Evolutionary conservation across 495 filamentous ascomycete species (phyloP).

Genomic region (Talaromyces nanjingensis): DNA sequence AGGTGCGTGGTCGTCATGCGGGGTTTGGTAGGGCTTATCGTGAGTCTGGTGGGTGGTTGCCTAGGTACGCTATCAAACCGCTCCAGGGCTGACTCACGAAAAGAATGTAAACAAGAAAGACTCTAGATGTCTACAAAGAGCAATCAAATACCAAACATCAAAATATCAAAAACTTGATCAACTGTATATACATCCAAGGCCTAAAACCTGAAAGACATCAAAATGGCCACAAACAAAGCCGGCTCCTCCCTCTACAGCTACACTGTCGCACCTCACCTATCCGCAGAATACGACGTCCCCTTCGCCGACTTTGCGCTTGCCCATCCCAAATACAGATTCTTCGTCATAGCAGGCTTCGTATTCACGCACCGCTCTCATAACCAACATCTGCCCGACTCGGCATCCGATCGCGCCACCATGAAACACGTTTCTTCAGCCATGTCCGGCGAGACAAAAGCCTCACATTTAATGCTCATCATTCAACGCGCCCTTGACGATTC

Average conservation of each 20-base stretch:
- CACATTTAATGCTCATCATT: slow-evolving; percentile 41
- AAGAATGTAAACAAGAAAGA: too few relatives aligned
- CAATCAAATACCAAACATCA: too few relatives aligned
- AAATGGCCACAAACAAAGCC: slow-evolving; percentile 8
- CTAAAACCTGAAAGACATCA: not conserved
- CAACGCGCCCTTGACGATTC: slow-evolving; percentile 40
- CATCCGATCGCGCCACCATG: not conserved
- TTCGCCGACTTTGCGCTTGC: slow-evolving; percentile 24
- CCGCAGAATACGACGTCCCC: slow-evolving; percentile 25
- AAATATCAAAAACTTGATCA: too few relatives aligned
- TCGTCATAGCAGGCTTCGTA: slow-evolving; percentile 35
- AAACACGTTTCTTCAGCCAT: not conserved
- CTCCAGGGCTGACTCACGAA: too few relatives aligned
- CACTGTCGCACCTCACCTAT: slow-evolving; percentile 31
- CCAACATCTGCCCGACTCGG: not conserved
- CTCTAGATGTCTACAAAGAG: too few relatives aligned
- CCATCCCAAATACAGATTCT: slow-evolving; percentile 27
- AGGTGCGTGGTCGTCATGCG: too few relatives aligned
- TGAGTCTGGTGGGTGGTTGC: too few relatives aligned
- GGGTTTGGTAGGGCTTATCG: too few relatives aligned
- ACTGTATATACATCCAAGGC: not conserved
- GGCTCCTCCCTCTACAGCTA: slow-evolving; percentile 16
- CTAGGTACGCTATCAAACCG: too few relatives aligned
- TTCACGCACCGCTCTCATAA: slow-evolving; percentile 22
- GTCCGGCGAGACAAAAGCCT: not conserved